Conservation (phyloP, 2,329 filamentous ascomycete genomes). For the Calonectria hawksworthii region DNA sequence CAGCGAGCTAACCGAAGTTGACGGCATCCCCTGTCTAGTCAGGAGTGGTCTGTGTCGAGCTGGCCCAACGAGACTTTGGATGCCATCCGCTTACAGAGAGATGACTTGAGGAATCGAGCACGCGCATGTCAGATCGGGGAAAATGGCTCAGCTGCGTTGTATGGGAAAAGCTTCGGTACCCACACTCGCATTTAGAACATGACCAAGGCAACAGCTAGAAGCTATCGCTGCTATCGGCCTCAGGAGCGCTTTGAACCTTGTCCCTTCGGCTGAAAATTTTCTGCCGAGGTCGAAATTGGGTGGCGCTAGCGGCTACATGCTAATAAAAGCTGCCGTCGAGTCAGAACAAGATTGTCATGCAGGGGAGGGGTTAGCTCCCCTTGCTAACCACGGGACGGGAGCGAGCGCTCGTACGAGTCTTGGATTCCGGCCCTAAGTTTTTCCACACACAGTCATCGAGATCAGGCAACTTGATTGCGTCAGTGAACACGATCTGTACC, state of each 20-base stretch:
- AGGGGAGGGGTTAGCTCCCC: not conserved
- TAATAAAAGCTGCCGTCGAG: not conserved
- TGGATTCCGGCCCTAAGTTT: slow-evolving; percentile 17
- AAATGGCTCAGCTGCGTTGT: not conserved
- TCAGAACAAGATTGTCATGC: not conserved
- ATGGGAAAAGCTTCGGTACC: not conserved
- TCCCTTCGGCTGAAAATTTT: slow-evolving; percentile 9
- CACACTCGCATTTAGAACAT: not conserved
- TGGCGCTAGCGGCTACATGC: not conserved
- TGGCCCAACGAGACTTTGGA: not conserved
- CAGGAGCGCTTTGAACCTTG: not conserved
- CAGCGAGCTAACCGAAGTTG: not conserved
- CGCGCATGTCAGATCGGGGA: not conserved
- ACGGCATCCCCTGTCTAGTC: not conserved
- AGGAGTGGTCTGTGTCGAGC: not conserved
- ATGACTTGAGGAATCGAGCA: not conserved
- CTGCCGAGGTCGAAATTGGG: slow-evolving; percentile 15
- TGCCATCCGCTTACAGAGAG: not conserved
- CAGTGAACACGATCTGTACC: not conserved
- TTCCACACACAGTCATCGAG: slow-evolving; percentile 15
- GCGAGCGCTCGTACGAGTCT: not conserved
- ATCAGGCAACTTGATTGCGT: not conserved
- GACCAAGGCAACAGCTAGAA: not conserved
- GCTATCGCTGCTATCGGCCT: not conserved
- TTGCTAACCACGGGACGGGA: not conserved